Conservation (phyloP, 305 asterid species). For the Andrographis paniculata region DNA sequence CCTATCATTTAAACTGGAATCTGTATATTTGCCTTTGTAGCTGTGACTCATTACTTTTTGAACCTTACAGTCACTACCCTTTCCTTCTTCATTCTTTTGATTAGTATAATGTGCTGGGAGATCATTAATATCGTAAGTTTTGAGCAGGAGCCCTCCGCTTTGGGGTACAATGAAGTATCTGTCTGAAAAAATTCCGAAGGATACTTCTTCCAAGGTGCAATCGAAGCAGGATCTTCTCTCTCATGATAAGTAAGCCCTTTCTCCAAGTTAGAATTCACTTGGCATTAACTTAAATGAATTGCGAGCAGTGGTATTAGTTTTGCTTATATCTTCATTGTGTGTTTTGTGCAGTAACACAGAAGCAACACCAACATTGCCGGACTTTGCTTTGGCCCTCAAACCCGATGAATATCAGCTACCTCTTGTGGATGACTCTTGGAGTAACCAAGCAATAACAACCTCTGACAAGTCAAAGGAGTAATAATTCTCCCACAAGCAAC, state of each 20-base stretch:
- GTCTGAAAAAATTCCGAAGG: constrained; percentile 89
- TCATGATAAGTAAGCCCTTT: constrained; percentile 57
- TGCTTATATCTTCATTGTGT: no score
- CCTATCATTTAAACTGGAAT: no score
- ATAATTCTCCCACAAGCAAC: no score
- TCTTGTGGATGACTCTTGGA: constrained; percentile 54
- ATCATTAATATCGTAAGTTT: neutral
- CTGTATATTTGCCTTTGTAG: no score
- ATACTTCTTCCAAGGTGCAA: constrained; percentile 85
- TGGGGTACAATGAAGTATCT: constrained; percentile 99
- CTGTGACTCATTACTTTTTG: neutral
- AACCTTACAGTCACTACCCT: neutral
- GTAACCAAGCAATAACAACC: no score
- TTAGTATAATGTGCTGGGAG: no score
- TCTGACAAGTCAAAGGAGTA: no score
- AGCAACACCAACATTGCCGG: constrained; percentile 92
- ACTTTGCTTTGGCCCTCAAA: constrained; percentile 82
- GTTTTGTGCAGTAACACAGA: constrained; percentile 83
- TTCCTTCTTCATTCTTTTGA: no score
- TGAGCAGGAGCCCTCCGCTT: constrained; percentile 79
- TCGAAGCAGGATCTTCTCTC: constrained; percentile 85
- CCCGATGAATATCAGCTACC: constrained; percentile 94
- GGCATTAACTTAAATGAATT: constrained; percentile 15
- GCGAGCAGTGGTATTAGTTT: no score
- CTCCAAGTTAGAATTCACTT: neutral